Base-by-base conservation (phyloP, 1,284 basidiomycete genomes). In the Pascua guehoae region DNA sequence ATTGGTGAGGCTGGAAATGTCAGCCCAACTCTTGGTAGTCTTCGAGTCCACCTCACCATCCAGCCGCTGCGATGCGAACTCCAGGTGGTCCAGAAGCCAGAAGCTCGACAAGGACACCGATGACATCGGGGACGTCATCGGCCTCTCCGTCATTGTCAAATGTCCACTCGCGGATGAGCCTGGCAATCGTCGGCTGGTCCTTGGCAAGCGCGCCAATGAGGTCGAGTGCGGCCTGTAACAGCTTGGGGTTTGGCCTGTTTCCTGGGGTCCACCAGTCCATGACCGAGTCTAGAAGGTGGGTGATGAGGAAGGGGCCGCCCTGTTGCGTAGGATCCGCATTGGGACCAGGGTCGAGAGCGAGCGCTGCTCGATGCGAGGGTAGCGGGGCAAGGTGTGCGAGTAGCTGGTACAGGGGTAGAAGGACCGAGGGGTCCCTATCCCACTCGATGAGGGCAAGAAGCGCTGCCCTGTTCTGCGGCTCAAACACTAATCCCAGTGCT, bases 191-290 rank as follows among this genome's bases (percentile, higher is more conserved):
- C 8, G 79, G 68, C 58, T 87, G 88, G 57, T 88, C 88, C 65
- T 85, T 84, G 15, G 84, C 80, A 11, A 92, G 72, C 0, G 87
- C 80, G 2, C 85, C 86, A n/a, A 92, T 75, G 0, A 87, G 87
- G 18, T 79, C 80, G 7, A 91, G 73, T 0, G 81, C 84, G 0
- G 87, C 86, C 74, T 90, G 88, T 66, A 89, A 84, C 2, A 85
- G 70, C 83, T 90, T 59, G 8, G 53, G 57, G 49, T 69, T 78
- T 77, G 3, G 78, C 70, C 57, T 70, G 70, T 15, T 73, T 2
- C 51, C 48, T 1, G 56, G 56, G 1, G 32, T 32, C 43, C 55
- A 68, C 9, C 74, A 55, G 51, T 59, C 60, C 16, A 55, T 54
- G 41, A 67, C 56, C 7, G 63, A 66, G 18, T 51, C 49, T 11